A percentile compares a stretch with the other conserved stretches of the same genome.
phyloP scores from a whole-genome alignment of 176 grass and related monocot genomes.

The Tillandsia fasciculata region DNA sequence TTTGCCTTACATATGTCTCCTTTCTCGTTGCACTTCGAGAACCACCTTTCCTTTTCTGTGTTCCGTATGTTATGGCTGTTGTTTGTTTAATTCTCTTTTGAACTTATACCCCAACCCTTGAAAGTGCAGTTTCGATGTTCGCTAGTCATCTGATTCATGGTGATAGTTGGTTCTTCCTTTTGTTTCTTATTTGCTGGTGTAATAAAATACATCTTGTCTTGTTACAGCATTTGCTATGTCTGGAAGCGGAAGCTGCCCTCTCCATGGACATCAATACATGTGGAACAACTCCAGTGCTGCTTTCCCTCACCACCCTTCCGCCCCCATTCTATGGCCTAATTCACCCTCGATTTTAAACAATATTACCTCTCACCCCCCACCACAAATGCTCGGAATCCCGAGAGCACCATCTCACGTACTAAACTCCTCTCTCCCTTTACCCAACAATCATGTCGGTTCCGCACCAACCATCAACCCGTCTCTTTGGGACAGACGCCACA shows the following conservation, averaged over 20 bases:
- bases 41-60: background rate
- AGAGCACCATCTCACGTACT: constrained; percentile 61
- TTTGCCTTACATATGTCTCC: background rate
- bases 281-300: constrained; percentile 65
- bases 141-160: too few species aligned
- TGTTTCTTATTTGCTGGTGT: background rate
- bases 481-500: constrained; percentile 51
- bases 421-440: constrained; percentile 40
- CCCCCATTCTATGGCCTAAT: constrained; percentile 50
- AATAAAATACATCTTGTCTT: background rate
- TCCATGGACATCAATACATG: constrained; percentile 46
- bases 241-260: constrained; percentile 55
- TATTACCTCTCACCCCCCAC: constrained; percentile 32
- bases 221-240: constrained; percentile 59
- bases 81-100: too few species aligned
- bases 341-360: constrained; percentile 41
- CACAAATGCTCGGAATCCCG: constrained; percentile 50
- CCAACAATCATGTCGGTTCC: constrained; percentile 71
- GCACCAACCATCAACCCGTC: constrained; percentile 61
- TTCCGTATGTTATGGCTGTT: background rate
- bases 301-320: constrained; percentile 29
- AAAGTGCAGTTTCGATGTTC: too few species aligned
- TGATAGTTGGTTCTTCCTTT: background rate
- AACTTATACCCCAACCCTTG: too few species aligned
- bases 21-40: background rate